These are phyloP conservation scores for Trichoderma atroviride DNA, from an alignment of 2,329 filamentous ascomycete genomes.

Conservation along the genomic window DNA sequence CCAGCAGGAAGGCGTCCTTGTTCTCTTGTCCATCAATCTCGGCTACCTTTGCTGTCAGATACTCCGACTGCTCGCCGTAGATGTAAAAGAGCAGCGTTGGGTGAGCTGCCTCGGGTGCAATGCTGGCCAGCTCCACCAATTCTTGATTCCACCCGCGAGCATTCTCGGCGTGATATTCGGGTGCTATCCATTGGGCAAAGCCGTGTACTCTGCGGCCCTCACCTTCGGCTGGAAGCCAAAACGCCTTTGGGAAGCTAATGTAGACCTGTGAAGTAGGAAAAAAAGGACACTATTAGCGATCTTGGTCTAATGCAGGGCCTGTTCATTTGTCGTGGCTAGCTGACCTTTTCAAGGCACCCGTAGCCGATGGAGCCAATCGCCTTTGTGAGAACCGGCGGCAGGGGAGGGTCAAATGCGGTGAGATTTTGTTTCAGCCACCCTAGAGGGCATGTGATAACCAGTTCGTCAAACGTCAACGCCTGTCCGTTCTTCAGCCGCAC, in stretches of 20 bases:
- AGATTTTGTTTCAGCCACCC: conserved; percentile 68
- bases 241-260: conserved; percentile 73
- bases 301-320: neutral
- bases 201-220: conserved; percentile 55
- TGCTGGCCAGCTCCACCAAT: conserved; percentile 72
- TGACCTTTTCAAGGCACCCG: conserved; percentile 70
- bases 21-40: conserved; percentile 48
- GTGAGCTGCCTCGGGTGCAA: conserved; percentile 62
- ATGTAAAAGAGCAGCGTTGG: conserved; percentile 86
- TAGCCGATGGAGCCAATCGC: conserved; percentile 69
- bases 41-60: conserved; percentile 53
- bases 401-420: conserved; percentile 60
- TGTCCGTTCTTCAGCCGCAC: conserved; percentile 52
- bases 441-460: conserved; percentile 68
- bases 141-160: conserved; percentile 72
- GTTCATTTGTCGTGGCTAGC: neutral
- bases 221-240: conserved; percentile 62
- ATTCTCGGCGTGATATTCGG: conserved; percentile 66
- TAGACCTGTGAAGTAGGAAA: conserved; percentile 47
- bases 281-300: neutral
- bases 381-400: conserved; percentile 59
- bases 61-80: conserved; percentile 63
- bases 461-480: conserved; percentile 62
- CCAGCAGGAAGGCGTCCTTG: conserved; percentile 58
- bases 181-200: conserved; percentile 76